Conservation (phyloP, 139 green algal species). For the Eudorina sp. region DNA sequence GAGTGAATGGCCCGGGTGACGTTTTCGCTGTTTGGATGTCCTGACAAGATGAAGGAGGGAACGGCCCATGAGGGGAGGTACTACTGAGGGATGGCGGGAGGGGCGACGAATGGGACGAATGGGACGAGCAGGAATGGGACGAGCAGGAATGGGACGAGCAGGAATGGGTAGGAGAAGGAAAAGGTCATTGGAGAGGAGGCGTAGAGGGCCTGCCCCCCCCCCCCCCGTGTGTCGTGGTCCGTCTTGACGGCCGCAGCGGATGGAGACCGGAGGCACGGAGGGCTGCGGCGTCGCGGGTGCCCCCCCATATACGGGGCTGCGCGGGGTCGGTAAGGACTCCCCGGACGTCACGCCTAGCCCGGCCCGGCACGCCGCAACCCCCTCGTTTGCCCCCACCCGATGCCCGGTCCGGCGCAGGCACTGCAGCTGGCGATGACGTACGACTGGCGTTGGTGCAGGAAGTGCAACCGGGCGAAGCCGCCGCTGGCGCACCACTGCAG, state of each 20-base stretch:
- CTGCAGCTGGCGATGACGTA: conserved; percentile 37
- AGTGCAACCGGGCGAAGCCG: conserved; percentile 70
- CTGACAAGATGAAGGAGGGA: neutral
- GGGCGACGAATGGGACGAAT: too few species aligned
- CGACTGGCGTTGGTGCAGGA: conserved; percentile 67
- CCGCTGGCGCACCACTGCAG: conserved; percentile 73
- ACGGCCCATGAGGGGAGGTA: too few species aligned
- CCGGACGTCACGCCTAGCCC: too few species aligned
- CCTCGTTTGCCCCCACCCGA: neutral
- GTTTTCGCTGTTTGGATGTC: neutral
- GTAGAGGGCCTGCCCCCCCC: too few species aligned
- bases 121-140: too few species aligned
- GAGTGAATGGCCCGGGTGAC: neutral
- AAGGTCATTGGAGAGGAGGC: too few species aligned
- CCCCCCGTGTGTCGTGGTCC: too few species aligned
- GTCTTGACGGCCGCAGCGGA: neutral
- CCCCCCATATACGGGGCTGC: neutral
- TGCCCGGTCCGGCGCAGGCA: conserved; percentile 14
- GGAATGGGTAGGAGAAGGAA: too few species aligned
- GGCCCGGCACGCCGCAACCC: neutral
- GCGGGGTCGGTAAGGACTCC: neutral
- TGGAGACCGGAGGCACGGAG: neutral
- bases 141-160: too few species aligned
- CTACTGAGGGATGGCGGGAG: too few species aligned
- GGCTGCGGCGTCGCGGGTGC: neutral